Evolutionary conservation across 2,329 filamentous ascomycete genomes (phyloP).

Genomic region (Colletotrichum sp.): DNA sequence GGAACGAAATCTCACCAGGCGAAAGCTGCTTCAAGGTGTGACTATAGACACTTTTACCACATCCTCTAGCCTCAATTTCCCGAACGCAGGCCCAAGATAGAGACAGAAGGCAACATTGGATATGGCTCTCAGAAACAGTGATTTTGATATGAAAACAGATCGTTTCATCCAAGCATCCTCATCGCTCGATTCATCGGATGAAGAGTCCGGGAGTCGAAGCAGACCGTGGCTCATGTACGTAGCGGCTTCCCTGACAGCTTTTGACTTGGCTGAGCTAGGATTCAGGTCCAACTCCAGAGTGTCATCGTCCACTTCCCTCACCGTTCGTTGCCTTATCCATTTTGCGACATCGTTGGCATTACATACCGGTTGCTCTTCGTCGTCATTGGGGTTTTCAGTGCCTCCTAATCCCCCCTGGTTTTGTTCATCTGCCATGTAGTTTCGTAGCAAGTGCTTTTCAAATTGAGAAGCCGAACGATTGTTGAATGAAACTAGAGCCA

Average conservation of each 20-base stretch:
- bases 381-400: background rate
- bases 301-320: background rate
- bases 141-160: background rate
- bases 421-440: background rate
- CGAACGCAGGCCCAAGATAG: background rate
- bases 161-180: background rate
- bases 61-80: background rate
- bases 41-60: background rate
- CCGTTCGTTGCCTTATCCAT: background rate
- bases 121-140: background rate
- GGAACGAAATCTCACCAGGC: no score
- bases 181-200: background rate
- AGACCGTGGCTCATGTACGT: background rate
- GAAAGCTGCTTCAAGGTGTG: background rate
- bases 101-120: background rate
- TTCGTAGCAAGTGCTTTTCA: background rate
- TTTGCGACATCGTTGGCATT: background rate
- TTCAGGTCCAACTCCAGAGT: background rate
- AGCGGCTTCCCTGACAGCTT: background rate
- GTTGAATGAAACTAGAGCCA: background rate
- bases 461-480: background rate
- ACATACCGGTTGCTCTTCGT: background rate
- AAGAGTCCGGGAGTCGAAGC: no score
- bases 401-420: background rate
- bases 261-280: background rate